Conservation (phyloP, 306 rosid species). For the Malus sylvestris region DNA sequence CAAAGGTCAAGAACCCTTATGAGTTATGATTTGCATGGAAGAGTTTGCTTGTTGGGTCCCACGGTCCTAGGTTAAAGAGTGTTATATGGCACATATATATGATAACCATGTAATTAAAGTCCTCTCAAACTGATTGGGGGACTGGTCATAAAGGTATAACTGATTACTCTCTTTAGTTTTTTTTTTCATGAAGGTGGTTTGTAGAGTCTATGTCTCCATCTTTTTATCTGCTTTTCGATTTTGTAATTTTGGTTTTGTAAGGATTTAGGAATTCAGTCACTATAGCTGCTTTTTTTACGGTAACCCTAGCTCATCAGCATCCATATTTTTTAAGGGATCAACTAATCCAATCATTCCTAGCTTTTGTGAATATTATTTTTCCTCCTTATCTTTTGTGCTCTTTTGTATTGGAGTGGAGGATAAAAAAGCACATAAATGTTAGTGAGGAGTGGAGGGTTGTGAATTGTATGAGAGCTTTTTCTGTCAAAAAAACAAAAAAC, state of each 20-base stretch:
- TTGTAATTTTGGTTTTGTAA: slow-evolving; percentile 28
- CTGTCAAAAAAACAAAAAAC: not conserved
- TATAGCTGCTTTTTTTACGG: slow-evolving; percentile 22
- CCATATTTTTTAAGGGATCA: slow-evolving; percentile 20
- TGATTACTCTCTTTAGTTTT: not conserved
- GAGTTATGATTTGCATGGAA: slow-evolving; percentile 7
- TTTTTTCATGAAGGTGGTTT: slow-evolving; percentile 28
- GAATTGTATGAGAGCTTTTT: slow-evolving; percentile 28
- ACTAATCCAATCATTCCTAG: slow-evolving; percentile 29
- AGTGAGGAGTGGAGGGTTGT: slow-evolving; percentile 35
- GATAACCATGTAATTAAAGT: not conserved
- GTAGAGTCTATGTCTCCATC: slow-evolving; percentile 37
- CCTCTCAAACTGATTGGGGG: slow-evolving; percentile 3
- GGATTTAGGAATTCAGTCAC: slow-evolving; percentile 15
- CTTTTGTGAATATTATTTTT: slow-evolving; percentile 34
- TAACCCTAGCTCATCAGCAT: slow-evolving; percentile 12
- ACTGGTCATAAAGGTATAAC: slow-evolving; percentile 14
- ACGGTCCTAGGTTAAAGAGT: not conserved
- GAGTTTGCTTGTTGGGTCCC: not conserved
- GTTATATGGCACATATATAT: not conserved
- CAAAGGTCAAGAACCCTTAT: slow-evolving; percentile 4
- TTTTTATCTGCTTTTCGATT: slow-evolving; percentile 4
- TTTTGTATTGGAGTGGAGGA: slow-evolving; percentile 18
- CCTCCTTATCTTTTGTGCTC: not conserved
- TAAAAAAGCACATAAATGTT: slow-evolving; percentile 22